Evolutionary conservation across 768 basidiomycete genomes (phyloP).

Genomic region (Nevesoporus exiguus): DNA sequence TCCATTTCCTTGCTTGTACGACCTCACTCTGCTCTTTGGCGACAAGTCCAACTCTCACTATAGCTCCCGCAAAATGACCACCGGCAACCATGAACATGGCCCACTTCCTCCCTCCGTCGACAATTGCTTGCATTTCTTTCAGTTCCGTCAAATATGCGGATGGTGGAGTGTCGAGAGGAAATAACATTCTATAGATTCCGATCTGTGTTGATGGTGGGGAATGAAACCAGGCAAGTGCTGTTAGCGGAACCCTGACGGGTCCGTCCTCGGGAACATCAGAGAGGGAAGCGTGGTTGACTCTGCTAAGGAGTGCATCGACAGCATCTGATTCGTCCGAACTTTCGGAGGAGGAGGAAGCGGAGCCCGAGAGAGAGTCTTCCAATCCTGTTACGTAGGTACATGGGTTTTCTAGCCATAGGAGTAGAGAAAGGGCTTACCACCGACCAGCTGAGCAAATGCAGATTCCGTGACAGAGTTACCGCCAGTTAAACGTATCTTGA

Average conservation of each 20-base stretch:
- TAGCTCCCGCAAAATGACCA: constrained; percentile 95
- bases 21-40: constrained; percentile 40
- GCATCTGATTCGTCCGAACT: constrained; percentile 61
- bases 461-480: constrained; percentile 61
- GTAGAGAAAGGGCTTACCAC: constrained; percentile 50
- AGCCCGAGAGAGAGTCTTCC: constrained; percentile 90
- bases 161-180: constrained; percentile 46
- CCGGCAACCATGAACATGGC: constrained; percentile 96
- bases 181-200: constrained; percentile 78
- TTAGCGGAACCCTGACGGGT: constrained; percentile 44
- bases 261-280: constrained; percentile 44
- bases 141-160: constrained; percentile 57
- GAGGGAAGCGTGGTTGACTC: constrained; percentile 47
- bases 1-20: constrained; percentile 47
- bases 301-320: constrained; percentile 64
- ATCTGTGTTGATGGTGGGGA: constrained; percentile 84
- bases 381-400: constrained; percentile 42
- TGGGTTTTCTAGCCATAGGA: background rate
- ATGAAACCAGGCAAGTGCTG: constrained; percentile 88
- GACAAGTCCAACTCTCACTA: constrained; percentile 65
- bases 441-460: constrained; percentile 74
- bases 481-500: constrained; percentile 72
- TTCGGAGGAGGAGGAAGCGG: constrained; percentile 65
- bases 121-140: constrained; percentile 56
- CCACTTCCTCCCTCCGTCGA: constrained; percentile 68